Base-by-base conservation (phyloP, 2,329 filamentous ascomycete species). In the Elsinoe perseae region DNA sequence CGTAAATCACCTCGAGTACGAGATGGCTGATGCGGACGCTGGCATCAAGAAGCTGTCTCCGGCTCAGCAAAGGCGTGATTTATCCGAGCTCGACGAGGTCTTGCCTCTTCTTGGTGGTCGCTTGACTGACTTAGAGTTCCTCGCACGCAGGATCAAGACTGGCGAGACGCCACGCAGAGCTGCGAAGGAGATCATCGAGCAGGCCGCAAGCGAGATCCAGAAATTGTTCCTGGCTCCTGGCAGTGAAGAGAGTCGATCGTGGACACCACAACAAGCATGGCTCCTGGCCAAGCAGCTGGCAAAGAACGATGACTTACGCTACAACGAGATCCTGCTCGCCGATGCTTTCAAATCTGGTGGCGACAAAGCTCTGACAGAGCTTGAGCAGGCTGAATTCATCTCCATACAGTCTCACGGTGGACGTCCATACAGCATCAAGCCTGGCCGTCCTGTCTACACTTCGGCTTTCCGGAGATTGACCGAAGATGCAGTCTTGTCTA, bases 101-200 rank as follows among this genome's bases (percentile, higher is more conserved):
- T 95, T 97, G 61, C 80, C 84, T 25, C 80, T 84, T 0, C 79
- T 98, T 1, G 93, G 93, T 20, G 93, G 93, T 1, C 87, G 93
- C 2, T 79, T 98, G n/a, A 95, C 90, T 0, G 93, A 98, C 66
- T 83, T 98, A 18, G 92, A 97, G 67, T 95, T 93, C 66, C 82
- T 98, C 42, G 87, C 91, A n/a, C 83, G 92, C 32, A 81, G 93
- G 16, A 86, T 98, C 64, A 89, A 89, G 71, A 83, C 86, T 0
- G 92, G 93, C 14, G 90, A 96, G 69, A 86, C 80, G 1, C 93
- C 93, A 0, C 80, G 79, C 61, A 79, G 86, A 62, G 93, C 93
- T 2, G 85, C 96, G 2, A 77, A 83, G 20, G 90, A 95, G 61
- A 97, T 98, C 60, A 86, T 95, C 55, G 84, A 89, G 56, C 89